These are phyloP conservation scores for Penicillium capsulatum DNA, from an alignment of 2,329 filamentous ascomycete species.

Conservation along the genomic window DNA sequence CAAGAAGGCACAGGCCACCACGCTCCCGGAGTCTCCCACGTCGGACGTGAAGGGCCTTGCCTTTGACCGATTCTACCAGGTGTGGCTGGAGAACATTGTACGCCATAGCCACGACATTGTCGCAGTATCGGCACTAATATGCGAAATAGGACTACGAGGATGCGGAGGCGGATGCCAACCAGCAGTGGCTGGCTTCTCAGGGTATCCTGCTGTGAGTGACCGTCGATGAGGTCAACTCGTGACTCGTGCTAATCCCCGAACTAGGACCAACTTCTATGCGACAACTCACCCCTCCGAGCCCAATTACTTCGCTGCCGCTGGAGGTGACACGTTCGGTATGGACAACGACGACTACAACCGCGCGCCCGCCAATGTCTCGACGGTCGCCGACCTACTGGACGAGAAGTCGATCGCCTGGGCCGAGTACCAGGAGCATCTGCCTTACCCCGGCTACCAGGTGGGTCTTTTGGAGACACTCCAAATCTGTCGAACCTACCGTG, in stretches of 20 bases:
- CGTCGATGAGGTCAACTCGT: too few species aligned
- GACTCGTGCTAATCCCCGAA: too few species aligned
- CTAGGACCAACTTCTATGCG: constrained; percentile 51
- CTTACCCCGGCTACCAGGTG: constrained; percentile 66
- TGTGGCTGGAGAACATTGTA: constrained; percentile 74
- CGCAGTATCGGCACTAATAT: not conserved
- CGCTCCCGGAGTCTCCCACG: constrained; percentile 57
- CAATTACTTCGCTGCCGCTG: constrained; percentile 67
- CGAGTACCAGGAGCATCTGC: constrained; percentile 73
- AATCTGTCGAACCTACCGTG: too few species aligned
- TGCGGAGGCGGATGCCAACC: constrained; percentile 54
- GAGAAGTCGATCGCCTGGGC: constrained; percentile 62
- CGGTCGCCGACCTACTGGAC: constrained; percentile 65
- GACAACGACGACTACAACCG: constrained; percentile 62
- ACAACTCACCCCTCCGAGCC: constrained; percentile 71
- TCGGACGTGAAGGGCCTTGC: constrained; percentile 64
- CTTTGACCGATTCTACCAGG: constrained; percentile 67
- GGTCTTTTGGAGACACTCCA: not conserved
- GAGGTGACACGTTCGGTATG: constrained; percentile 71
- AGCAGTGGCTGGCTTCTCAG: constrained; percentile 31
- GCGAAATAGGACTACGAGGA: constrained; percentile 53
- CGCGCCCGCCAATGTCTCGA: constrained; percentile 59
- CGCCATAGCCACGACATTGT: constrained; percentile 23
- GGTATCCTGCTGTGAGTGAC: constrained; percentile 55
- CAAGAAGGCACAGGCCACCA: constrained; percentile 48